Evolutionary conservation across 768 basidiomycete genomes (phyloP).

Genomic region (Amanita pallidorosea): DNA sequence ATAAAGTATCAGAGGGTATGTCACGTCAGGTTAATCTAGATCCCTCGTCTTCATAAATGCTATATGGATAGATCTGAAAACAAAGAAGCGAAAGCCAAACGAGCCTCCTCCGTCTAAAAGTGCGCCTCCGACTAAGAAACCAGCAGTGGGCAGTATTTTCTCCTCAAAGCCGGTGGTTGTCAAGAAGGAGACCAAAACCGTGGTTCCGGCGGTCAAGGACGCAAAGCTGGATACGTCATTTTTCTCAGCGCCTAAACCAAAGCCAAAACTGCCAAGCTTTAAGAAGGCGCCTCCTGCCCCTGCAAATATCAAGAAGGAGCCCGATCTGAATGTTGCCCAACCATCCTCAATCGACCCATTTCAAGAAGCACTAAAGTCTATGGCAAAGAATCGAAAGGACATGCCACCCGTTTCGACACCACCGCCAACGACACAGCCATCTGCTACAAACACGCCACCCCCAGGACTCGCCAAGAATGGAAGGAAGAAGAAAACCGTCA

Average conservation of each 20-base stretch:
- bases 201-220: slow-evolving; percentile 41
- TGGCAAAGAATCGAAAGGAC: slow-evolving; percentile 50
- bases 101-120: slow-evolving; percentile 37
- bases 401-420: slow-evolving; percentile 56
- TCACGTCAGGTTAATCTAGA: slow-evolving; percentile 38
- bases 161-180: slow-evolving; percentile 30
- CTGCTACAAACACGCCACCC: slow-evolving; percentile 23
- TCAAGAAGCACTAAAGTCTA: slow-evolving; percentile 70
- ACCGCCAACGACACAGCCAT: slow-evolving; percentile 21
- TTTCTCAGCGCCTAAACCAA: slow-evolving; percentile 80
- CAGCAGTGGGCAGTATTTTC: slow-evolving; percentile 35
- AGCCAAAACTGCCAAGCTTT: slow-evolving; percentile 77
- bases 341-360: slow-evolving; percentile 74
- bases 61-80: slow-evolving; percentile 34
- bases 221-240: slow-evolving; percentile 82
- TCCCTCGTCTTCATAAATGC: slow-evolving; percentile 15
- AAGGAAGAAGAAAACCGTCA: slow-evolving; percentile 69
- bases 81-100: slow-evolving; percentile 68
- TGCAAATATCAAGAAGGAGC: slow-evolving; percentile 35
- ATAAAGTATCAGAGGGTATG: slow-evolving; percentile 57
- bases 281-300: slow-evolving; percentile 54
- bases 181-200: slow-evolving; percentile 46
- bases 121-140: slow-evolving; percentile 57
- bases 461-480: slow-evolving; percentile 27
- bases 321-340: slow-evolving; percentile 53